Percentiles rank a stretch among this genome's conserved stretches.
Evolutionary conservation across 208 protist genomes (phyloP).

Genomic region (Leishmania turanica): DNA sequence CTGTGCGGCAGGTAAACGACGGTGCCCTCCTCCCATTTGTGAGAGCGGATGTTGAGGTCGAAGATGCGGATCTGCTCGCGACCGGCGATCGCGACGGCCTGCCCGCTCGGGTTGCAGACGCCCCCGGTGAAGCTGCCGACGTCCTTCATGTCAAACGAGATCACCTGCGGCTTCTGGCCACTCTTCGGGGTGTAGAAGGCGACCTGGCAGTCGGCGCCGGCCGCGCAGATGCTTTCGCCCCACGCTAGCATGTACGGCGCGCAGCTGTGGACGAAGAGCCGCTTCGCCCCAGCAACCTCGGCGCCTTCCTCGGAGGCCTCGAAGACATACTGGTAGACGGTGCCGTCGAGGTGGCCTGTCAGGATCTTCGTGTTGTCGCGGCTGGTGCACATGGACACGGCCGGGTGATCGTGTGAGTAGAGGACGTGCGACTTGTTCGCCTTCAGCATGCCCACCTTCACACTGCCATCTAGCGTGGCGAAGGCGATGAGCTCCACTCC

Average conservation of each 20-base stretch:
- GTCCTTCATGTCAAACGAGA: slow-evolving; percentile 86
- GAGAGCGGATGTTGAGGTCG: slow-evolving; percentile 89
- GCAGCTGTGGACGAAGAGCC: slow-evolving; percentile 89
- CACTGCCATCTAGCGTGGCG: slow-evolving; percentile 94
- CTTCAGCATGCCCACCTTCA: slow-evolving; percentile 93
- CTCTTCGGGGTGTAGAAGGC: slow-evolving; percentile 94
- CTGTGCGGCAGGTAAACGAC: slow-evolving; percentile 87
- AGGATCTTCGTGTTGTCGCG: slow-evolving; percentile 88
- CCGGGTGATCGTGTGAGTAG: slow-evolving; percentile 91
- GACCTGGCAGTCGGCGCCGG: slow-evolving; percentile 90
- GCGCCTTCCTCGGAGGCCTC: slow-evolving; percentile 74
- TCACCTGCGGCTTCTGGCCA: slow-evolving; percentile 83
- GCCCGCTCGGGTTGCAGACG: slow-evolving; percentile 94
- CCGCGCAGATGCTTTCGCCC: slow-evolving; percentile 93
- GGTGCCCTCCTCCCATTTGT: slow-evolving; percentile 94
- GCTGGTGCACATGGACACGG: slow-evolving; percentile 79
- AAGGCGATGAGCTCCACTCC: slow-evolving; percentile 95
- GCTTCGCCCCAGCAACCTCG: slow-evolving; percentile 69
- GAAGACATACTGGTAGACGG: slow-evolving; percentile 88
- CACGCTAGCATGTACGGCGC: slow-evolving; percentile 92
- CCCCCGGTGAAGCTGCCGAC: slow-evolving; percentile 93
- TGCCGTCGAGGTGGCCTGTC: slow-evolving; percentile 93
- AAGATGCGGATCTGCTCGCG: slow-evolving; percentile 93
- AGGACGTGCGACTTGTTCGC: slow-evolving; percentile 95
- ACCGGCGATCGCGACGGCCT: slow-evolving; percentile 90